These are phyloP conservation scores for Bjerkandera adusta DNA, from an alignment of 1,284 basidiomycete genomes.

Conservation along the genomic window DNA sequence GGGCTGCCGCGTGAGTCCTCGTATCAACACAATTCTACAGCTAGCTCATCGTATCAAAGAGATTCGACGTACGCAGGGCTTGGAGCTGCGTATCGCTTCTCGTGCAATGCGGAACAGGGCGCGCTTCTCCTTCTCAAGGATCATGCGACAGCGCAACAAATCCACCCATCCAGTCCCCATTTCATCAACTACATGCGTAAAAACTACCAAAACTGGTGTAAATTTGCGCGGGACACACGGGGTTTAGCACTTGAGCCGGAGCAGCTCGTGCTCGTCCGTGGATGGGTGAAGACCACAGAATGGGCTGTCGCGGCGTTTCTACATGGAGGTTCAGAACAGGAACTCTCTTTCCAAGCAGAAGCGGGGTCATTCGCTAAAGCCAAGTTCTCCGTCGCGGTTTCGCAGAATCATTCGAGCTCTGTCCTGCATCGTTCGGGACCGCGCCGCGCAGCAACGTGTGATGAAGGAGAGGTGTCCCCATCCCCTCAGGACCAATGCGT, in stretches of 20 bases:
- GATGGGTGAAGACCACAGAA: conserved; percentile 21
- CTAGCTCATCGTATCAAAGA: neutral
- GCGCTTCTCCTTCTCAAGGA: neutral
- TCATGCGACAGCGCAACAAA: neutral
- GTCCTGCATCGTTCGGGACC: conserved; percentile 9
- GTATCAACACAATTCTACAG: neutral
- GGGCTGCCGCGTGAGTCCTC: neutral
- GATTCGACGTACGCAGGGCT: neutral
- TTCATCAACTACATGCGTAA: conserved; percentile 1
- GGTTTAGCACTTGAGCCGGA: conserved; percentile 15
- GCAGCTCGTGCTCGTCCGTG: conserved; percentile 22
- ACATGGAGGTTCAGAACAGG: neutral
- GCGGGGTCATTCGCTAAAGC: neutral
- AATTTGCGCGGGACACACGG: conserved; percentile 4
- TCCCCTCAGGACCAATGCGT: conserved; percentile 22
- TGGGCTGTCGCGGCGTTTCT: conserved; percentile 16
- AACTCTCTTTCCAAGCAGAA: neutral
- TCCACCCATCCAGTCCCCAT: neutral
- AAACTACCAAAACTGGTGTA: conserved; percentile 1
- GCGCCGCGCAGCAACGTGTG: neutral
- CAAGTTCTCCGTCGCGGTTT: conserved; percentile 2
- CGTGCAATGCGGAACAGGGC: neutral
- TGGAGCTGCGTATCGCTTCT: neutral
- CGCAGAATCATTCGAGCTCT: neutral
- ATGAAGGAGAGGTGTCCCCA: neutral